These are phyloP conservation scores for Trichoderma sp. DNA, from an alignment of 2,329 filamentous ascomycete species.

Conservation along the genomic window DNA sequence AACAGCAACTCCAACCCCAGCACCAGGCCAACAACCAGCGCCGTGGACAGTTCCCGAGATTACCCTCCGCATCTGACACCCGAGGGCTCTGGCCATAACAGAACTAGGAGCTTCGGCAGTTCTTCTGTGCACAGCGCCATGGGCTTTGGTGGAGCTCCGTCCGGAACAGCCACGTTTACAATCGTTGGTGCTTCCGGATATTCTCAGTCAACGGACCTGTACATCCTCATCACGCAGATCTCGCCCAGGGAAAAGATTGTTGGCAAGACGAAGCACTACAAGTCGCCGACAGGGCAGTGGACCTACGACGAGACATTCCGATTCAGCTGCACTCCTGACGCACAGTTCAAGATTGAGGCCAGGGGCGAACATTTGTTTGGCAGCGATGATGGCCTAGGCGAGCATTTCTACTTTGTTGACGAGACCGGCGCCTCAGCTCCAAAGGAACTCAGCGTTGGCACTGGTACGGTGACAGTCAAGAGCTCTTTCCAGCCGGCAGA, in stretches of 20 bases:
- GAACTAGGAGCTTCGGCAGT: constrained; percentile 58
- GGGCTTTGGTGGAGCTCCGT: constrained; percentile 56
- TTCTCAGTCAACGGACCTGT: constrained; percentile 73
- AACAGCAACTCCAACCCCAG: constrained; percentile 33
- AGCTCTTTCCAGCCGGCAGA: constrained; percentile 65
- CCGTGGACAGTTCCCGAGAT: constrained; percentile 24
- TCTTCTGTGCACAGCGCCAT: constrained; percentile 62
- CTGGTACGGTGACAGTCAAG: constrained; percentile 67
- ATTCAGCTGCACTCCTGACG: constrained; percentile 72
- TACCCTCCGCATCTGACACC: neutral
- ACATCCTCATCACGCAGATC: constrained; percentile 67
- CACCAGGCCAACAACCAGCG: constrained; percentile 42
- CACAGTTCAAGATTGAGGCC: constrained; percentile 81
- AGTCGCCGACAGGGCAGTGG: constrained; percentile 63
- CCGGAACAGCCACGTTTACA: constrained; percentile 75
- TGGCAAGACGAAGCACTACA: constrained; percentile 90
- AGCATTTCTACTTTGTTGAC: constrained; percentile 86
- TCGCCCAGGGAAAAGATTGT: constrained; percentile 71
- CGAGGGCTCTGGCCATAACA: constrained; percentile 38
- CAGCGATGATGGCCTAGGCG: constrained; percentile 78
- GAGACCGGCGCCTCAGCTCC: constrained; percentile 66
- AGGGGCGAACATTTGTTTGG: constrained; percentile 84
- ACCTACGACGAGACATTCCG: constrained; percentile 78
- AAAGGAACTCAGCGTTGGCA: constrained; percentile 71
- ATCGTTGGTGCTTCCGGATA: constrained; percentile 77